Base-by-base conservation (phyloP, 345 rosid species). In the Garcia nutans region DNA sequence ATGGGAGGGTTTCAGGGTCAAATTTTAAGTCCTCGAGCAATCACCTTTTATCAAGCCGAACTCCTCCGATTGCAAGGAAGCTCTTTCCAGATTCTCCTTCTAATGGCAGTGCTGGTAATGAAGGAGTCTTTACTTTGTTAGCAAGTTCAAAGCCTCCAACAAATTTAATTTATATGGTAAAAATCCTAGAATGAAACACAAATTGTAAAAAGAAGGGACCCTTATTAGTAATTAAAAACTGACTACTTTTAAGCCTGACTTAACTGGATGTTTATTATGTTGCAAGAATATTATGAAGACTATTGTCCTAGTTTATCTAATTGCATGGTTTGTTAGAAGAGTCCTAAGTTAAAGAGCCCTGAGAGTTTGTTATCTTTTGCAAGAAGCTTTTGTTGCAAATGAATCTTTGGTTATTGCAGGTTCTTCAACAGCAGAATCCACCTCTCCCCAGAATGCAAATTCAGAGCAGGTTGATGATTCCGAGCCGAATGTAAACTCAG, bases 11-110 rank as follows among this genome's bases (percentile, higher is more conserved):
- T 68, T 76, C 79, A 13, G 56, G 82, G 56, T 47, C 81, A 50
- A 76, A 77, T 60, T 70, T 82, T 28, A 84, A 76, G 58, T 77
- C 85, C 75, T 67, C 87, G 66, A 81, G 81, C 49, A 70, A 73
- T 68, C 74, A 67, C 26, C 82, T 23, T 64, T 37, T 63, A 68
- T 84, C 83, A 75, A 82, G 82, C 82, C 82, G 82, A 41, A 81
- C 82, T 71, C 88, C 88, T 71, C 88, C 89, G 52, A 23, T 67
- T 37, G 82, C 74, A 71, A 79, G 84, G 81, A 88, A 76, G 71
- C 88, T 89, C 79, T 89, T 88, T 79, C 50, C 88, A 22, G 85
- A 77, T n/a, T 82, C 85, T 77, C 84, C 89, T 72, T 8, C 66
- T 73, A 78, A 82, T 70, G 86, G 79, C 61, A 58, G 62, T 66